Evolutionary conservation across 1,139 yeast species (phyloP).

Genomic region (Lizanozyma gosingica): DNA sequence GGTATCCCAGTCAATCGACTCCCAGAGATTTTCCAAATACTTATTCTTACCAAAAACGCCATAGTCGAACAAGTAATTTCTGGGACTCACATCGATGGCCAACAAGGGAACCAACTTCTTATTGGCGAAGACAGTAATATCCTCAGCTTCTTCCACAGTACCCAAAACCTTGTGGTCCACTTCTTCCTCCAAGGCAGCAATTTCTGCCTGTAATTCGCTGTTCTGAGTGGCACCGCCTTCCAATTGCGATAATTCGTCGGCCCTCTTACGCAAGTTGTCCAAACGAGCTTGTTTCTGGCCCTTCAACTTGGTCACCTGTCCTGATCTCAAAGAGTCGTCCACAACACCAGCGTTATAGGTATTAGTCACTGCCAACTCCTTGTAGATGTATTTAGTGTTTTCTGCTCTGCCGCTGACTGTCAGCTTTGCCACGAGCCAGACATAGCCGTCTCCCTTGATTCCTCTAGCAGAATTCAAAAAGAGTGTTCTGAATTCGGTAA

Average conservation of each 20-base stretch:
- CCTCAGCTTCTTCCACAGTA: conserved; percentile 36
- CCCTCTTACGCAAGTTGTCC: neutral
- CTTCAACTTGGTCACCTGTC: conserved; percentile 35
- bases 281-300: conserved; percentile 21
- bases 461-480: conserved; percentile 53
- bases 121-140: conserved; percentile 24
- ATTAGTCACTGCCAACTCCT: conserved; percentile 52
- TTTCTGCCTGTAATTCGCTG: conserved; percentile 7
- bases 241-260: neutral
- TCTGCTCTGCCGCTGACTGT: conserved; percentile 11
- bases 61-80: conserved; percentile 59
- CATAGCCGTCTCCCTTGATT: conserved; percentile 66
- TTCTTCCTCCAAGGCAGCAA: conserved; percentile 10
- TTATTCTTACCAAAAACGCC: conserved; percentile 66
- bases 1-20: conserved; percentile 62
- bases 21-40: conserved; percentile 65
- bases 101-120: conserved; percentile 51
- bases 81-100: conserved; percentile 64
- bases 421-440: conserved; percentile 65
- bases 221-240: neutral
- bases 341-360: conserved; percentile 74
- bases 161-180: conserved; percentile 18
- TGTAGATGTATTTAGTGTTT: conserved; percentile 13
- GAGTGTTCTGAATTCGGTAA: conserved; percentile 56
- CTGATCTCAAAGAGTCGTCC: conserved; percentile 43